Conservation (phyloP, 805 yeast species). For the Myxozyma vanderwaltii region DNA sequence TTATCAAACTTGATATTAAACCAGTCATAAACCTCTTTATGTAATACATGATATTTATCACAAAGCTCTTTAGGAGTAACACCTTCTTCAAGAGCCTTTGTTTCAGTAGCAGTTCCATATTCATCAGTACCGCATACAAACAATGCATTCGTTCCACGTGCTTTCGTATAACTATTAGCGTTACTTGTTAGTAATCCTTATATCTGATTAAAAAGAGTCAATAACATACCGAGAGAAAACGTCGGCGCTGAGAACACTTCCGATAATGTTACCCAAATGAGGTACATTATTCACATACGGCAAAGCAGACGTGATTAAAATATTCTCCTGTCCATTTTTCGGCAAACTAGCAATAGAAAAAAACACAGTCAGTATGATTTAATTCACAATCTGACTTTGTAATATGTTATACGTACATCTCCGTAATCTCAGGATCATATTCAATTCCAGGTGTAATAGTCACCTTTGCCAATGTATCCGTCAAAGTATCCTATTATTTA, state of each 20-base stretch:
- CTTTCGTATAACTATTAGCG: slow-evolving; percentile 73
- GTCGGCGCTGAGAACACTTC: slow-evolving; percentile 93
- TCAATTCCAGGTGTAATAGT: slow-evolving; percentile 17
- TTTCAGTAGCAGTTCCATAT: slow-evolving; percentile 99
- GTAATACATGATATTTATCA: slow-evolving; percentile 85
- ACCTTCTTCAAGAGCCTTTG: slow-evolving; percentile 93
- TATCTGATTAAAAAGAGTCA: too few relatives aligned
- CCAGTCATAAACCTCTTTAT: slow-evolving; percentile 92
- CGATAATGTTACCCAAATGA: slow-evolving; percentile 95
- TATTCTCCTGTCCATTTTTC: slow-evolving; percentile 69
- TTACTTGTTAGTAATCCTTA: not conserved
- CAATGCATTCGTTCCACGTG: slow-evolving; percentile 82
- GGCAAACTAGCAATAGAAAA: slow-evolving; percentile 55
- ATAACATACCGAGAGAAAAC: slow-evolving; percentile 77
- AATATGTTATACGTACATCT: slow-evolving; percentile 20
- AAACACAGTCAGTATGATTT: too few relatives aligned
- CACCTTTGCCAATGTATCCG: slow-evolving; percentile 18
- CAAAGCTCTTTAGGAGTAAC: slow-evolving; percentile 87
- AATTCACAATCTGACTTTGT: too few relatives aligned
- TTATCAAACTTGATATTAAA: slow-evolving; percentile 91
- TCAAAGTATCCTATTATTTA: slow-evolving; percentile 11
- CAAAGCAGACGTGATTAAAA: slow-evolving; percentile 90
- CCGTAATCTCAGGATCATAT: slow-evolving; percentile 18
- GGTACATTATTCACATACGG: slow-evolving; percentile 99
- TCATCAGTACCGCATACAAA: slow-evolving; percentile 97